These are phyloP conservation scores for Vigna radiata DNA, from an alignment of 306 rosid genomes.

Conservation along the genomic window DNA sequence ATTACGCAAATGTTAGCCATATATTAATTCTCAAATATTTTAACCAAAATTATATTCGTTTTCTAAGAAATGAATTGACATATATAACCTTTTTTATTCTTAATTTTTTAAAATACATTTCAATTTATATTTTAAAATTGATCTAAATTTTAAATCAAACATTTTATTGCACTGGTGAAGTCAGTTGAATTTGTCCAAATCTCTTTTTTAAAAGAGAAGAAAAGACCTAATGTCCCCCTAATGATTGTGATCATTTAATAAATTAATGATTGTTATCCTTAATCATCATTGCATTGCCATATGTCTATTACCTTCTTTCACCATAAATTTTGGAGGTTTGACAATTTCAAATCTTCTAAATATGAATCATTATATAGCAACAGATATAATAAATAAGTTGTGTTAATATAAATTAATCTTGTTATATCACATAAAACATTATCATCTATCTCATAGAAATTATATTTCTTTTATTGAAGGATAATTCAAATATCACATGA, in stretches of 20 bases:
- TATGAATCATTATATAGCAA: constrained; percentile 27
- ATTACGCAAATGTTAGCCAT: neutral
- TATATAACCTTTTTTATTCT: neutral
- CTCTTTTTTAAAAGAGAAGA: neutral
- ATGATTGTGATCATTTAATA: constrained; percentile 28
- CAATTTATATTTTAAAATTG: neutral
- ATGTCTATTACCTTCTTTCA: neutral
- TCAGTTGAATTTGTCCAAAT: neutral
- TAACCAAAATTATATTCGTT: neutral
- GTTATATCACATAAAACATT: too few relatives aligned
- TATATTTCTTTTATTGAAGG: too few relatives aligned
- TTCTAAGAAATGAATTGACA: neutral
- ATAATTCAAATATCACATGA: too few relatives aligned
- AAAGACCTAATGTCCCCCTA: neutral
- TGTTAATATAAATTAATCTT: too few relatives aligned
- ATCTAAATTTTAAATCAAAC: neutral
- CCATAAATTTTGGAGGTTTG: constrained; percentile 21
- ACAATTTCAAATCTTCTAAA: constrained; percentile 7
- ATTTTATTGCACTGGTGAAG: neutral
- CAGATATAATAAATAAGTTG: too few relatives aligned
- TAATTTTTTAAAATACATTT: too few relatives aligned
- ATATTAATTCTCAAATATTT: neutral
- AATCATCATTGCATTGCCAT: constrained; percentile 37
- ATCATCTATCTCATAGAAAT: too few relatives aligned
- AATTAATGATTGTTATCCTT: constrained; percentile 25